Base-by-base conservation (phyloP, 768 basidiomycete species). In the Xanthoconium stramineum region DNA sequence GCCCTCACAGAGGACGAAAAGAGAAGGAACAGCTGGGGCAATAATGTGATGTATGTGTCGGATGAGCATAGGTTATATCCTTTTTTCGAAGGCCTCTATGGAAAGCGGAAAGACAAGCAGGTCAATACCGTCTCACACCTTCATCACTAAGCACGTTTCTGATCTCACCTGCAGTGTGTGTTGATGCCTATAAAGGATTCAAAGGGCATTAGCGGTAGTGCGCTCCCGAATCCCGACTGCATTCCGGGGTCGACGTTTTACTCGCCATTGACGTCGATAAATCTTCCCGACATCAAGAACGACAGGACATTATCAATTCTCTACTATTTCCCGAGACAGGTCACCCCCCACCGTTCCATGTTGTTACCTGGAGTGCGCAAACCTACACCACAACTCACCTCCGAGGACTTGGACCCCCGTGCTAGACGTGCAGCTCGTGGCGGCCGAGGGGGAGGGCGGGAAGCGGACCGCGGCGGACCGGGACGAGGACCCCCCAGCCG, bases 191-290 rank as follows among this genome's bases (percentile, higher is more conserved):
- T 78, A 13, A 79, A 78, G 39, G 72, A 84, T 28, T 92, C 89
- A 61, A 81, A 82, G 57, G 94, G 95, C 28, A 83, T 96, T 49
- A 86, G 79, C 55, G 97, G 97, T 11, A 78, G 79, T 38, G 83
- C 93, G 35, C 74, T 92, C 19, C 86, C 91, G 15, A 92, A 95
- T 70, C 89, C 93, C 17, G 85, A 86, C 53, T 95, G 89, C 65
- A 82, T 98, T 13, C 97, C 97, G 4, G 92, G 93, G 50, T 90
- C 94, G 7, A 96, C 92, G 0, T 95, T 91, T 69, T 85, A 86
- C 63, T 83, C 83, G 33, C 93, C 91, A 10, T 73, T 99, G 36
- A 62, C 78, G 6, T 71, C 74, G 20, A 70, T 83, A 39, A 79
- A 79, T 50, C 74, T 91, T 48, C 82, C 83, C 3, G 94, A 98